Conservation (phyloP, 75 land plant species). For the Sequoiadendron giganteum region DNA sequence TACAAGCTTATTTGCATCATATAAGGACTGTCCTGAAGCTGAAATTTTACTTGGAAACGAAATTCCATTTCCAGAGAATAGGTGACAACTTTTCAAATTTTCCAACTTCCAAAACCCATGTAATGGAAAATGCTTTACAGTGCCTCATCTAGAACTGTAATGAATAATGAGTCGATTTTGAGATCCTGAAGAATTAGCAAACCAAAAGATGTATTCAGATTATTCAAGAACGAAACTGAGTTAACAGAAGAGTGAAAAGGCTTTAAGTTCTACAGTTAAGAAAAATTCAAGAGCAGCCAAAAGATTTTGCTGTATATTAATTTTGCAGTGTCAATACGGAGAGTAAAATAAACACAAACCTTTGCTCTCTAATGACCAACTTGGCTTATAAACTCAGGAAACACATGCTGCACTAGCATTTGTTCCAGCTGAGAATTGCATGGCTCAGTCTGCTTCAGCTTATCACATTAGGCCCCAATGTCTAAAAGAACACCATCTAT, state of each 20-base stretch:
- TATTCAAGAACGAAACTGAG: background rate
- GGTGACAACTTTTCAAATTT: background rate
- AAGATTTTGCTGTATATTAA: background rate
- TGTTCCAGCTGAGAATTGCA: constrained; percentile 92
- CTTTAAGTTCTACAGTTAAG: background rate
- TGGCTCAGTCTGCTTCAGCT: constrained; percentile 86
- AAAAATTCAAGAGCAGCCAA: background rate
- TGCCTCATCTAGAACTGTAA: background rate
- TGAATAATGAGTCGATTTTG: background rate
- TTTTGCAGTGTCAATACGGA: background rate
- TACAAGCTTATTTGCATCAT: background rate
- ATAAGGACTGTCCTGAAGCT: background rate
- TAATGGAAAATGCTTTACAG: background rate
- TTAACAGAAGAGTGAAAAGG: background rate
- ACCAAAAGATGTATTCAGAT: background rate
- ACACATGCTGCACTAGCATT: constrained; percentile 98
- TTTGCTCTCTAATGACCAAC: constrained; percentile 96
- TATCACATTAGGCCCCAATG: constrained; percentile 90
- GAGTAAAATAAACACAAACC: constrained; percentile 36
- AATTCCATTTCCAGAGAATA: background rate
- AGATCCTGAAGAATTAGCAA: background rate
- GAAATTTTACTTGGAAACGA: background rate
- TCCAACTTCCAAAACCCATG: background rate
- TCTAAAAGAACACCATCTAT: constrained; percentile 98
- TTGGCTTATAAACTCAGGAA: constrained; percentile 91